These are phyloP conservation scores for Penicillium paxilli DNA, from an alignment of 495 filamentous ascomycete genomes.

Conservation along the genomic window DNA sequence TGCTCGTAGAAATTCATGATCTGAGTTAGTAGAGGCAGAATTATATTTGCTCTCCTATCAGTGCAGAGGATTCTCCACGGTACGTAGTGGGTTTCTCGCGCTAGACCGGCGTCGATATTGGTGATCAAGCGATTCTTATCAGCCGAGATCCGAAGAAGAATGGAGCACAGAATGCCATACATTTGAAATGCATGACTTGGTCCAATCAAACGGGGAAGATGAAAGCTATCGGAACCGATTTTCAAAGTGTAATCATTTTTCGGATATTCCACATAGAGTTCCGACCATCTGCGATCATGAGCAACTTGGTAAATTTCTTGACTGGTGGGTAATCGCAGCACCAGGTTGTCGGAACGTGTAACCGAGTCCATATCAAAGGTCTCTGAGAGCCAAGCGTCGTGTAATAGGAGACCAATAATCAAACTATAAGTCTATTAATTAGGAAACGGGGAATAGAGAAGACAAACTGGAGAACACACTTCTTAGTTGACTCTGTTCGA, in stretches of 20 bases:
- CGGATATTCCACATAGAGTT: neutral
- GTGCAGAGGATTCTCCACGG: slow-evolving; percentile 4
- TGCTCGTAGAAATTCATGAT: neutral
- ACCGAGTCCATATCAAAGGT: slow-evolving; percentile 1
- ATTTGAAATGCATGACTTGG: slow-evolving; percentile 4
- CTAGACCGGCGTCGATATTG: neutral
- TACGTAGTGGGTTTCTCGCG: slow-evolving; percentile 1
- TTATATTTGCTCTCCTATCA: slow-evolving; percentile 8
- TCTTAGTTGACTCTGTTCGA: slow-evolving; percentile 9
- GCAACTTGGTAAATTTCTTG: neutral
- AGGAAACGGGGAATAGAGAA: too few species aligned
- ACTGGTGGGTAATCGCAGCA: neutral
- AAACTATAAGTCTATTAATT: too few species aligned
- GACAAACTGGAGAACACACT: too few species aligned
- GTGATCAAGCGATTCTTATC: slow-evolving; percentile 6
- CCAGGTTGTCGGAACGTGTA: neutral
- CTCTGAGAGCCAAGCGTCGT: slow-evolving; percentile 13
- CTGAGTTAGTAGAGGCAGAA: neutral
- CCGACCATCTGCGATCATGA: neutral
- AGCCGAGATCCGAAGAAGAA: slow-evolving; percentile 5
- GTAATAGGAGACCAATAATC: slow-evolving; percentile 11
- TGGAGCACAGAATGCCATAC: slow-evolving; percentile 10
- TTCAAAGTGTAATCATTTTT: neutral
- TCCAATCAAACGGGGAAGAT: slow-evolving; percentile 1
- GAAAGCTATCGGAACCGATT: neutral